Base-by-base conservation (phyloP, 2,329 filamentous ascomycete genomes). In the Verticillium albo-atrum region DNA sequence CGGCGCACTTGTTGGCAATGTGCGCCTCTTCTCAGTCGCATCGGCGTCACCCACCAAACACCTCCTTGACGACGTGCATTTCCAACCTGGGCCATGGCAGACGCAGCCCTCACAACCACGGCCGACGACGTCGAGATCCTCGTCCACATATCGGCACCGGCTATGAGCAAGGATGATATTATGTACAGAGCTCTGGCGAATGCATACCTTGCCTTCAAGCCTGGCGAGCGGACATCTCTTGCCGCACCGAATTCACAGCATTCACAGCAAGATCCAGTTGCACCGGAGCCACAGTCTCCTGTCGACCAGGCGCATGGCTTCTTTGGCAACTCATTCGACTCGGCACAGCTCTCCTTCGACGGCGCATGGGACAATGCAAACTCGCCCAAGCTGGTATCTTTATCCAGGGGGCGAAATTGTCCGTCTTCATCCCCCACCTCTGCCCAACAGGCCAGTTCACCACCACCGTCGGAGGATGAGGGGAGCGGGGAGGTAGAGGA, bases 71-170 rank as follows among this genome's bases (percentile, higher is more conserved):
- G 34, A 37, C 34, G 34, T n/a, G 34, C 34, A 17, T 37, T 15
- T 37, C 17, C 34, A 37, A 15, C 34, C 34, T 4, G 34, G 34
- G 34, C 14, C 20, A 50, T 50, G 42, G 42, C 42, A n/a, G 10
- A 50, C n/a, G 20, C 42, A 9, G 20, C n/a, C 42, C n/a, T 9
- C n/a, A 12, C 42, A 23, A 23, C 42, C 25, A 53, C 17, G 7
- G 27, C 20, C 51, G 57, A 59, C 55, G 71, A 79, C 60, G 73
- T 77, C 56, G 82, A 86, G 70, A 82, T 86, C 52, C 74, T 86
- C 52, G 77, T 85, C 56, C 83, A 86, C 67, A 77, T 83, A 58
- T 70, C 79, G 12, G 83, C 83, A 30, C 80, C 82, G 6, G 79
- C 80, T 65, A 76, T 69, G 42, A 71, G 74, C 25, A 64, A 67